Conservation (phyloP, 164 flowering plant species). For the Chloranthus sessilifolius region DNA sequence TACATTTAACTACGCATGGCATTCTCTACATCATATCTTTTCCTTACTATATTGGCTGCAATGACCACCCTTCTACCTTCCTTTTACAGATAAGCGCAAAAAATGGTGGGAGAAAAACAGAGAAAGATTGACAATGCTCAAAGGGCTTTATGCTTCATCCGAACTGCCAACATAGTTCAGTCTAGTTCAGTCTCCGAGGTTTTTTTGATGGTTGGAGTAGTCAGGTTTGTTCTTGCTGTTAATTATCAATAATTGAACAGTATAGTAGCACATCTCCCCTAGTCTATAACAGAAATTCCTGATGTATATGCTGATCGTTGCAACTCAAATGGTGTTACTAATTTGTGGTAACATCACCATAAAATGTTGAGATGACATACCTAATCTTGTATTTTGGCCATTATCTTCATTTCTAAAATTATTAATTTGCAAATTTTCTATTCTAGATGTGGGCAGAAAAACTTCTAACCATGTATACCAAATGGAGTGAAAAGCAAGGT, state of each 20-base stretch:
- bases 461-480: conserved; percentile 63
- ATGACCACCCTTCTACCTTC: neutral
- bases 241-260: conserved; percentile 4
- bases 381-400: too few species aligned
- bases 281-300: too few species aligned
- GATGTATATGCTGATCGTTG: too few species aligned
- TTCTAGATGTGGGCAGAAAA: conserved; percentile 71
- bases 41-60: conserved; percentile 5
- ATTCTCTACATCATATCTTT: too few species aligned
- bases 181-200: conserved; percentile 79
- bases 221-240: conserved; percentile 45
- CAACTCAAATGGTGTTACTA: too few species aligned
- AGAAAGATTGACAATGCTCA: conserved; percentile 55
- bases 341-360: too few species aligned
- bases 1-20: too few species aligned
- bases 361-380: too few species aligned
- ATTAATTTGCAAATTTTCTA: conserved; percentile 3
- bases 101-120: conserved; percentile 54
- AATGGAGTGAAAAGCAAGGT: conserved; percentile 85
- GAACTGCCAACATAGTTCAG: conserved; percentile 61
- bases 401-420: neutral
- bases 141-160: conserved; percentile 51
- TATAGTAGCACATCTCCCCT: too few species aligned
- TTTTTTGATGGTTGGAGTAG: conserved; percentile 92
- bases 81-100: conserved; percentile 68